These are phyloP conservation scores for Primulina tabacum DNA, from an alignment of 257 asterid species.

Conservation along the genomic window DNA sequence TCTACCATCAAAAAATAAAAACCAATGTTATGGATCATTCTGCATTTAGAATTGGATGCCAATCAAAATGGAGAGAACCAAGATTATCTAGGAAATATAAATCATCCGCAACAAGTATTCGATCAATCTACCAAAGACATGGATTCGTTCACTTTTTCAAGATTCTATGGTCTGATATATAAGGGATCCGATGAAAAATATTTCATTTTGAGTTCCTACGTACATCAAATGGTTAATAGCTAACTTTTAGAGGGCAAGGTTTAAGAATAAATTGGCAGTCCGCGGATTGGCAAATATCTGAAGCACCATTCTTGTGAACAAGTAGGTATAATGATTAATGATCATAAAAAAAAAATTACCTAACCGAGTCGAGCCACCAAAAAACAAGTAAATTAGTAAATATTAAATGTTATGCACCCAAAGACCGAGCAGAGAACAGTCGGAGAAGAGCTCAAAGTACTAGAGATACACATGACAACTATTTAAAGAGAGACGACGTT, in stretches of 20 bases:
- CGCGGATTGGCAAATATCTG: not conserved
- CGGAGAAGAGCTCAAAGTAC: no score
- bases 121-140: not conserved
- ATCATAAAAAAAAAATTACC: not conserved
- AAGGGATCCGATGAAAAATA: constrained; percentile 12
- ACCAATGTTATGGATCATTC: constrained; percentile 15
- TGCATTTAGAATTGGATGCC: not conserved
- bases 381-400: not conserved
- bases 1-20: constrained; percentile 33
- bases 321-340: not conserved
- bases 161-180: not conserved
- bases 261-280: no score
- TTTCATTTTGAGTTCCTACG: constrained; percentile 5
- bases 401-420: no score
- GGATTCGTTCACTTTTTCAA: not conserved
- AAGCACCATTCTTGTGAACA: constrained; percentile 5
- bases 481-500: not conserved
- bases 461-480: not conserved
- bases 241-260: not conserved
- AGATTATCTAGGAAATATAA: not conserved
- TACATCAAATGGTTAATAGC: not conserved
- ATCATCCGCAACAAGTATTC: not conserved
- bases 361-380: constrained; percentile 13
- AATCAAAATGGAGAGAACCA: not conserved
- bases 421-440: no score